Base-by-base conservation (phyloP, 1,284 basidiomycete genomes). In the Calocybe gambosa region DNA sequence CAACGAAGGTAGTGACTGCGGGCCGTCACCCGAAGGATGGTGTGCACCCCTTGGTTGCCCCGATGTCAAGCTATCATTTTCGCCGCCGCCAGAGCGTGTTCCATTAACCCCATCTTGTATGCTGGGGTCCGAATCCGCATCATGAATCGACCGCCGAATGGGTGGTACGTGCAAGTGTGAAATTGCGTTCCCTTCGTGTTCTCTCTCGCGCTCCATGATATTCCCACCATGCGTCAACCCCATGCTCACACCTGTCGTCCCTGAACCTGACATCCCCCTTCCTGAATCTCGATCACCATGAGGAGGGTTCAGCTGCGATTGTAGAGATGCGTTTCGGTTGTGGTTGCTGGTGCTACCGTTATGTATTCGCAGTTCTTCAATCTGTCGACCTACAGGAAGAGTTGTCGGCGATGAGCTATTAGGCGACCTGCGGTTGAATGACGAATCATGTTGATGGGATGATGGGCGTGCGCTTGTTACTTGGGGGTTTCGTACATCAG, bases 1-100 rank as follows among this genome's bases (percentile, higher is more conserved):
- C 42, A 87, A 65, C 26, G 84, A 85, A 15, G 85, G 84, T 45
- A 87, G 62, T 9, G 78, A 79, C 52, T 67, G 70, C 45, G 60
- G 49, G 23, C 63, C 58, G 31, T 66, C 68, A 38, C 57, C 61
- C 18, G 51, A 49, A 25, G 23, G 13, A 10, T 39, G 41, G 10
- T 45, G 18, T 15, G 47, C 48, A 35, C 41, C 26, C 31, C 31
- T 16, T 38, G 45, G 51, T 18, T 48, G 46, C 19, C 31, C 50
- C 35, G 36, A 46, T 33, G 42, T 54, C 25, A 37, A 23, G 26
- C 37, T 39, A 42, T 21, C 44, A 47, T 43, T 42, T 28, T 47
- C 44, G 46, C 41, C 46, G 42, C 45, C 40, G 42, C 39, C 51
- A 48, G 54, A 21, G 18, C 47, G 44, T 39, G 31, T 39, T 39